A percentile compares a stretch with the other conserved stretches of the same genome.
These are phyloP conservation scores for Barnettozyma pratensis DNA, from an alignment of 805 yeast genomes.

Conservation along the genomic window DNA sequence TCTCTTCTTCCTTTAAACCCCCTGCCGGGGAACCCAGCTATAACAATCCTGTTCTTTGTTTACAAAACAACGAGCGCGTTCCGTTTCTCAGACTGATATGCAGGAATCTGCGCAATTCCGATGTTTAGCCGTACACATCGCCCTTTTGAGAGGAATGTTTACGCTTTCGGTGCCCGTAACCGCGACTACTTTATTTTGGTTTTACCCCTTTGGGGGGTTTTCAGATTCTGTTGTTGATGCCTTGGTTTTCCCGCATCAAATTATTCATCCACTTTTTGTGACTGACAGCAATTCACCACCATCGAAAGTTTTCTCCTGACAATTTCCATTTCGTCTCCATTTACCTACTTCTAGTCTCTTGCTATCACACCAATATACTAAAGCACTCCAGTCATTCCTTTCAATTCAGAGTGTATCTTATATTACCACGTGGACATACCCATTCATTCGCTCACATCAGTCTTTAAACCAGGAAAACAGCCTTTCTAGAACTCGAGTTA, in stretches of 20 bases:
- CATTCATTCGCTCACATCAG: neutral
- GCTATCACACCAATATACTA: neutral
- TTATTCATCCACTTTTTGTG: neutral
- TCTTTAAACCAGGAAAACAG: neutral
- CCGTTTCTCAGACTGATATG: neutral
- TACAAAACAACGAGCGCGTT: too few relatives aligned
- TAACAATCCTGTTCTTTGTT: too few relatives aligned
- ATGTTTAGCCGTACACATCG: neutral
- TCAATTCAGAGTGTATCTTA: slow-evolving; percentile 23
- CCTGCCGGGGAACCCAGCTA: too few relatives aligned
- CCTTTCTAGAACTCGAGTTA: neutral
- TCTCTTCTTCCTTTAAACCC: too few relatives aligned
- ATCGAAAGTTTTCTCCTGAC: slow-evolving; percentile 1
- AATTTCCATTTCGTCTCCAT: neutral
- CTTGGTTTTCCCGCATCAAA: neutral
- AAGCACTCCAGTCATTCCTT: slow-evolving; percentile 29
- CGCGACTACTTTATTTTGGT: neutral
- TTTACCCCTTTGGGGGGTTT: neutral
- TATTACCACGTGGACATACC: neutral
- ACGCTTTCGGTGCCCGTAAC: neutral
- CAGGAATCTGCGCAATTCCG: neutral
- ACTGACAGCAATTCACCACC: neutral
- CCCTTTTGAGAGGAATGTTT: neutral
- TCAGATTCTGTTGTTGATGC: neutral
- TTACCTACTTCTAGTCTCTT: neutral